phyloP scores from a whole-genome alignment of 306 rosid genomes.

The Pterocarpus santalinus region DNA sequence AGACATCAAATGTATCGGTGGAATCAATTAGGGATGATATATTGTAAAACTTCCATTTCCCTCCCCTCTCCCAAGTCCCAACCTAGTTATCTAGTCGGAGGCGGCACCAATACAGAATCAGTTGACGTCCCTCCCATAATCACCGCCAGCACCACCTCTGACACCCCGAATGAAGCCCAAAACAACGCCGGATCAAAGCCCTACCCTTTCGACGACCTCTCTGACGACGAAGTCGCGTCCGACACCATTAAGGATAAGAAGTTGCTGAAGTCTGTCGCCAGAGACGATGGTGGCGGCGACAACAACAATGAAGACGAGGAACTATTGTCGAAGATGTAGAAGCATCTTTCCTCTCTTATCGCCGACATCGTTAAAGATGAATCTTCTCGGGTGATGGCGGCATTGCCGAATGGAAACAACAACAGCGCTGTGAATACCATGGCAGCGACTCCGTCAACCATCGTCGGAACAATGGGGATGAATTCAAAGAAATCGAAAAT shows the following conservation, averaged over 20 bases:
- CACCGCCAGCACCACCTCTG: conserved; percentile 50
- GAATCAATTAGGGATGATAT: too few relatives aligned
- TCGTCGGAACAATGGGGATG: conserved; percentile 47
- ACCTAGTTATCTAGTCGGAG: not conserved
- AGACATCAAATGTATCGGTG: too few relatives aligned
- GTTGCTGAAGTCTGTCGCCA: conserved; percentile 57
- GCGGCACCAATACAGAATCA: conserved; percentile 44
- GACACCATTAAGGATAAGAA: conserved; percentile 56
- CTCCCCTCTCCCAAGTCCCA: too few relatives aligned
- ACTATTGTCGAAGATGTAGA: conserved; percentile 85
- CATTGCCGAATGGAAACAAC: conserved; percentile 33
- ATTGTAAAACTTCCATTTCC: too few relatives aligned
- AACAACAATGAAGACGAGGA: conserved; percentile 74
- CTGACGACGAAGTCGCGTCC: conserved; percentile 67
- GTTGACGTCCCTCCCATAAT: conserved; percentile 32
- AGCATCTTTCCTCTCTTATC: conserved; percentile 75
- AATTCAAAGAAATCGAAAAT: conserved; percentile 84
- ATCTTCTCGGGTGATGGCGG: not conserved
- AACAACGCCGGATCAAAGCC: conserved; percentile 64
- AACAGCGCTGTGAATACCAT: conserved; percentile 38
- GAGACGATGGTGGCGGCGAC: conserved; percentile 43
- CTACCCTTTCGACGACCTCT: conserved; percentile 73
- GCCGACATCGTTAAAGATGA: conserved; percentile 47
- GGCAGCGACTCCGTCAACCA: not conserved
- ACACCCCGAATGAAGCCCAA: conserved; percentile 59